Evolutionary conservation across 2,329 filamentous ascomycete genomes (phyloP), one percentile per base, ranked within the genome.

Genomic region (Colletotrichum gigasporum): DNA sequence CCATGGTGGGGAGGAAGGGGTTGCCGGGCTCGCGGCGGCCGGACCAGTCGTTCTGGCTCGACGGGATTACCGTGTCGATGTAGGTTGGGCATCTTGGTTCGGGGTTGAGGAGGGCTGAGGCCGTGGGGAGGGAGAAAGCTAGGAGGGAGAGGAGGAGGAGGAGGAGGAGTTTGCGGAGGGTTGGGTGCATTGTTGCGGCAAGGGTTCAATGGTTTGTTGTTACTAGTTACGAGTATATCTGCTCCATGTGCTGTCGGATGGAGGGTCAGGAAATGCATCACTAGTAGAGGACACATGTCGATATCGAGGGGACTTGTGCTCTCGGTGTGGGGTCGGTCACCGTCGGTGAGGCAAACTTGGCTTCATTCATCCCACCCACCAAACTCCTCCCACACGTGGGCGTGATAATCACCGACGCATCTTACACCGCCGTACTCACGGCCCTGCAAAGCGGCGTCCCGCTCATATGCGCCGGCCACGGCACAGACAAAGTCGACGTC

Each of bases 401-500:
- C 83, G 30, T 54, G 66, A 66, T 70, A 65, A 67, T 70, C 3
- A 70, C 67, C 12, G 70, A 71, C 44, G 70, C 63, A 12, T 68
- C 68, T 12, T 71, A 71, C 47, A 66, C 65, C 28, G 67, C 65
- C 3, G 68, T 68, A 0, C 61, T 69, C 2, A 59, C 60, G 1
- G 70, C 68, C 1, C 53, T 71, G n/a, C 42, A 26, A 18, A 66
- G 64, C 30, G 70, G 69, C 18, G 68, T 71, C 0, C 70, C 70
- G 14, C 53, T 71, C 1, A 65, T 71, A 1, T 70, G 68, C 32
- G 70, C 70, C 2, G 69, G 68, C 0, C 58, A 60, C 7, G 61
- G 59, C 24, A 68, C 70, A 55, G 69, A 71, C 34, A 71, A 70
- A 53, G 70, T 73, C 1, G 79, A 83, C 61, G 66, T 66, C 0